Percentiles rank a stretch among this genome's conserved stretches.
Evolutionary conservation across 768 basidiomycete genomes (phyloP).

Genomic region (Strobilomyces dryophilus): DNA sequence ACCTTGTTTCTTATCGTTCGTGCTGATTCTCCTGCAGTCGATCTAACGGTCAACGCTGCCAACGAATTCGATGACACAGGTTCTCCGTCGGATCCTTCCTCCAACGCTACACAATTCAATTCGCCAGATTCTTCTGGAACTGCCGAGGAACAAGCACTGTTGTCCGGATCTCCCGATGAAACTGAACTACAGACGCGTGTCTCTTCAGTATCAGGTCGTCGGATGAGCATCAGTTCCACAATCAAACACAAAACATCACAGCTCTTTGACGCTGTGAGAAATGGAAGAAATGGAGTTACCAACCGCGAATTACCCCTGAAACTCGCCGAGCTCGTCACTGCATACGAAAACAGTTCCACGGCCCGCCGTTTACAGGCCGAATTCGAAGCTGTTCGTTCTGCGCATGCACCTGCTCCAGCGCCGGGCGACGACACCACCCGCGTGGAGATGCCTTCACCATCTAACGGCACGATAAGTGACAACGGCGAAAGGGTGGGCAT

Average conservation of each 20-base stretch:
- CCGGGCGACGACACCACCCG: background rate
- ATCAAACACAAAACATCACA: constrained; percentile 74
- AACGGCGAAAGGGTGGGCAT: constrained; percentile 29
- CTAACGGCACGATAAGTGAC: constrained; percentile 24
- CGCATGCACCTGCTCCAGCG: constrained; percentile 1
- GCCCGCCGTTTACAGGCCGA: constrained; percentile 60
- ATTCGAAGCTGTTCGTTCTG: constrained; percentile 41
- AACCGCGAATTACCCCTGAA: constrained; percentile 46
- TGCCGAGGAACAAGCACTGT: constrained; percentile 69
- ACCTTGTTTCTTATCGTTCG: background rate
- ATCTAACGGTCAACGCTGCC: constrained; percentile 62
- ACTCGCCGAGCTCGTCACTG: constrained; percentile 67
- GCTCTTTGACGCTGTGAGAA: constrained; percentile 54
- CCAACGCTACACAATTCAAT: constrained; percentile 23
- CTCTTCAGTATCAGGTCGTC: constrained; percentile 26
- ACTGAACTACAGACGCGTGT: constrained; percentile 48
- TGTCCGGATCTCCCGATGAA: constrained; percentile 44
- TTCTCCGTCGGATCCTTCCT: constrained; percentile 30
- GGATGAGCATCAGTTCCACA: constrained; percentile 45
- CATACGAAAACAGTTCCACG: constrained; percentile 65
- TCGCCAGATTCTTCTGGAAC: constrained; percentile 42
- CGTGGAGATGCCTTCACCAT: constrained; percentile 9
- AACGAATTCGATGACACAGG: constrained; percentile 32
- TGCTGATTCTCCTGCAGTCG: constrained; percentile 43
- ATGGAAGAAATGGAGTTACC: constrained; percentile 27